Conservation (phyloP, 2,329 filamentous ascomycete species). For the Leptographium procerum region DNA sequence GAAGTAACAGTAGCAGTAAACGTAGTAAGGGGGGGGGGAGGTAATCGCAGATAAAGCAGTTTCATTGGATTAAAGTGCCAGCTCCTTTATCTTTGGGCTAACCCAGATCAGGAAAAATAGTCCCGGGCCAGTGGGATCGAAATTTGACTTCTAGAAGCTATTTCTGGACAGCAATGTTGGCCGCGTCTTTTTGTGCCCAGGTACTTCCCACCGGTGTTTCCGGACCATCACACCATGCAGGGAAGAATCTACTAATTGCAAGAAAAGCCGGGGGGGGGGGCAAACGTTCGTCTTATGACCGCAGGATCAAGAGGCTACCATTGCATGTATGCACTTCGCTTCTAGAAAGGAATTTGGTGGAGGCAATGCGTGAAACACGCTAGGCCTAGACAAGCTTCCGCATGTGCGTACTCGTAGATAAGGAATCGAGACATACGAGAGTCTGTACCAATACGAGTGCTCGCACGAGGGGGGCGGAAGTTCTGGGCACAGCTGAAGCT, state of each 20-base stretch:
- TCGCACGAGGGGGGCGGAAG: too few species aligned
- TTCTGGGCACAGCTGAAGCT: too few species aligned
- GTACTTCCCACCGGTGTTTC: not conserved
- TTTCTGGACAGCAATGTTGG: not conserved
- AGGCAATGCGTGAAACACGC: not conserved
- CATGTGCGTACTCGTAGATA: not conserved
- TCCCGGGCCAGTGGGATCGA: not conserved
- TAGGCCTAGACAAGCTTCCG: not conserved
- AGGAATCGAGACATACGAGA: not conserved
- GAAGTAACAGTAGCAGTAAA: too few species aligned
- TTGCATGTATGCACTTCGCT: not conserved
- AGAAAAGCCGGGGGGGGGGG: not conserved
- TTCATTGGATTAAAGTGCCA: not conserved
- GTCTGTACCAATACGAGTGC: not conserved
- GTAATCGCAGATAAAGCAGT: not conserved
- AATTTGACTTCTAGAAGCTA: not conserved
- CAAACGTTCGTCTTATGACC: not conserved
- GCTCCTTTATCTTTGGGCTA: not conserved
- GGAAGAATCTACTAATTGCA: too few species aligned
- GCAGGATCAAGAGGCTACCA: not conserved
- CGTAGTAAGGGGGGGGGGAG: too few species aligned
- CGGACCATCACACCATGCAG: not conserved
- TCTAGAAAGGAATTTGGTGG: not conserved
- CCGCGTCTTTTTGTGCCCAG: not conserved
- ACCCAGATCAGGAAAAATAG: not conserved